Conservation (phyloP, 2,329 filamentous ascomycete species). For the Arthroderma uncinatum region DNA sequence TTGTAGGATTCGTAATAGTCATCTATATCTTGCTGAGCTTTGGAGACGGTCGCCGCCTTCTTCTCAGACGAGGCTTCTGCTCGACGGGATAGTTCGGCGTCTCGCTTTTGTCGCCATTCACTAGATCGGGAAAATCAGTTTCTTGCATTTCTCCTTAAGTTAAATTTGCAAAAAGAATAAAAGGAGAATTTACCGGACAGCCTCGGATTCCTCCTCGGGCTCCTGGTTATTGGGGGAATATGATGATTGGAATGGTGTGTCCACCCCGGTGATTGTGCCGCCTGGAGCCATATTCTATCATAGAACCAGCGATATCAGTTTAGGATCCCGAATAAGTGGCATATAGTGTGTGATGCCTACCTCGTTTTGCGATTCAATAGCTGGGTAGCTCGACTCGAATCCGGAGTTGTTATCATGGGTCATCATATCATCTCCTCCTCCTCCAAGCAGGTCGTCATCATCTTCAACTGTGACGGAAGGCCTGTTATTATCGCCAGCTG, state of each 20-base stretch:
- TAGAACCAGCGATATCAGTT: neutral
- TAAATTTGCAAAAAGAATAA: neutral
- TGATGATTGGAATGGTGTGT: conserved; percentile 45
- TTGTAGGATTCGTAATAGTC: conserved; percentile 99
- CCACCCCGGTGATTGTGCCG: conserved; percentile 66
- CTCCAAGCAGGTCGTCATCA: conserved; percentile 61
- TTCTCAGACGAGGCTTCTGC: conserved; percentile 71
- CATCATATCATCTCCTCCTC: conserved; percentile 31
- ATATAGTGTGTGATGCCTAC: conserved; percentile 36
- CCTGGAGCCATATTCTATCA: conserved; percentile 58
- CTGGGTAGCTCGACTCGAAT: conserved; percentile 87
- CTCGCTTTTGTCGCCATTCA: conserved; percentile 83
- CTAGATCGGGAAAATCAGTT: conserved; percentile 24
- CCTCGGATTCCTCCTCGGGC: conserved; percentile 72
- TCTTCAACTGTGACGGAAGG: conserved; percentile 45
- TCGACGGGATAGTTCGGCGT: conserved; percentile 70
- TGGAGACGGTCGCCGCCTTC: conserved; percentile 74
- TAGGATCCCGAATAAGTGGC: neutral
- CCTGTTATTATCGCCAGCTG: conserved; percentile 50
- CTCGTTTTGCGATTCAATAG: conserved; percentile 63
- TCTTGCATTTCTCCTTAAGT: neutral
- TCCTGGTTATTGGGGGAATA: conserved; percentile 43
- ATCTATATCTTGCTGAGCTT: conserved; percentile 88
- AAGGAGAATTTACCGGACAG: conserved; percentile 50
- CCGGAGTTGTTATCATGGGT: conserved; percentile 38